Base-by-base conservation (phyloP, 177 flowering plant genomes). In the Tripterygium wilfordii region DNA sequence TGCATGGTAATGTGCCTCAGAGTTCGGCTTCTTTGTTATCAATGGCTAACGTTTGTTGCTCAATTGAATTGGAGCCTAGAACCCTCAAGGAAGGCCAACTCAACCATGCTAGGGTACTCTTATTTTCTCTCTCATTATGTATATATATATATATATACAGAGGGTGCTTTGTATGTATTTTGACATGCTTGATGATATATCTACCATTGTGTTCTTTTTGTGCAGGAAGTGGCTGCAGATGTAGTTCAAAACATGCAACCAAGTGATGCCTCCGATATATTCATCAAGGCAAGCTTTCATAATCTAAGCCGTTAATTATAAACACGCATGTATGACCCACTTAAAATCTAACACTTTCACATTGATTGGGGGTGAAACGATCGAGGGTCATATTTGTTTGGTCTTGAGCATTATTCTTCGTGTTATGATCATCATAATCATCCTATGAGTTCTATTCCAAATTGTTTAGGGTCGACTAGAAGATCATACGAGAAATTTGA, bases 51-150 rank as follows among this genome's bases (percentile, higher is more conserved):
- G 41, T 53, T 12, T 76, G 79, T 56, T 78, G 82, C 59, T 49
- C 83, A 42, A 80, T 85, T 54, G 95, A 85, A 43, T 31, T 57
- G 70, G 95, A 82, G 63, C 95, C 89, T 6, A 75, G 62, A 49
- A 85, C 89, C 43, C 59, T 82, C 67, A 80, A 60, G 8, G 51
- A 58, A 66, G 75, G 71, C 7, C 71, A 71, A 27, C 63, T 85
- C 60, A 58, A 53, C 60, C 60, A 66, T 48, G 89, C 78, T 18
- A 64, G 80, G 71, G 95, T 82, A 72, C 21, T 21, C 18, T 16
- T 4, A 3, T 59, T 10, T 30, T 37, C 12, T 1, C 2, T 4
- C 21, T 20, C 14, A 1, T 16, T 13, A 5, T 21, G 10, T 30
- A 5, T 0, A 12, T 19, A 14, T 10, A 27, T 40, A 18, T 29